Percentiles rank a stretch among this genome's conserved stretches.
These are phyloP conservation scores for Peniophora sp. DNA, from an alignment of 1,284 basidiomycete species.

Conservation along the genomic window DNA sequence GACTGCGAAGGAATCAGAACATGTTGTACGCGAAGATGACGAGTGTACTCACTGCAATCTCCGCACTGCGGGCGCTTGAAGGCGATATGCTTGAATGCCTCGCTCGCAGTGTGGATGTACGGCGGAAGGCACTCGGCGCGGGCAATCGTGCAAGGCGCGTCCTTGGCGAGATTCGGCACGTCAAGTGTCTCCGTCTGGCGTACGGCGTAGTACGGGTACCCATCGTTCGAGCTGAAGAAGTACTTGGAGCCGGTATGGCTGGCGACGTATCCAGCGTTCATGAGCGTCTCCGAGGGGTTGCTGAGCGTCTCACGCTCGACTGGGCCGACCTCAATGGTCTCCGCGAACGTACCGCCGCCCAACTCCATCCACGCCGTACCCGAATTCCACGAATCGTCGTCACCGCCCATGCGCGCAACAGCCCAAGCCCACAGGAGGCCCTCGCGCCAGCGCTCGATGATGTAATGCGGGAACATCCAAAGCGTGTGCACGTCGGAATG, in stretches of 20 bases:
- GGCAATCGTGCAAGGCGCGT: constrained; percentile 5
- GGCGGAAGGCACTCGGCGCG: constrained; percentile 10
- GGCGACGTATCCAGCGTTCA: constrained; percentile 10
- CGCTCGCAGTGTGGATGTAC: constrained; percentile 16
- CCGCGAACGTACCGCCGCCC: constrained; percentile 10
- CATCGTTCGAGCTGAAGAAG: constrained; percentile 16
- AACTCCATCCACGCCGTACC: constrained; percentile 28
- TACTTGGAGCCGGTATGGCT: constrained; percentile 12
- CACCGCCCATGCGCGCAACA: constrained; percentile 23
- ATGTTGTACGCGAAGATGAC: neutral
- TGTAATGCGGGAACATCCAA: constrained; percentile 26
- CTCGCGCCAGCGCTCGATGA: constrained; percentile 33
- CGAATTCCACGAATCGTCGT: constrained; percentile 20
- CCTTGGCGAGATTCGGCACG: neutral
- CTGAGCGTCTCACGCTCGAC: constrained; percentile 9
- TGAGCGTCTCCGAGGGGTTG: constrained; percentile 3
- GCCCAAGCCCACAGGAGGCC: constrained; percentile 32
- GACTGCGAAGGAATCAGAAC: constrained; percentile 20
- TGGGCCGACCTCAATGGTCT: constrained; percentile 4
- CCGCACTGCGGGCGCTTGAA: constrained; percentile 36
- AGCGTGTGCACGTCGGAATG: constrained; percentile 24
- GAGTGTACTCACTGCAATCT: constrained; percentile 36
- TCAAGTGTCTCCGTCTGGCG: constrained; percentile 5
- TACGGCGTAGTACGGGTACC: constrained; percentile 19
- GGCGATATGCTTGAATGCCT: constrained; percentile 38